Evolutionary conservation across 352 stramenopile species (phyloP).

Genomic region (Globisporangium apiculatum): DNA sequence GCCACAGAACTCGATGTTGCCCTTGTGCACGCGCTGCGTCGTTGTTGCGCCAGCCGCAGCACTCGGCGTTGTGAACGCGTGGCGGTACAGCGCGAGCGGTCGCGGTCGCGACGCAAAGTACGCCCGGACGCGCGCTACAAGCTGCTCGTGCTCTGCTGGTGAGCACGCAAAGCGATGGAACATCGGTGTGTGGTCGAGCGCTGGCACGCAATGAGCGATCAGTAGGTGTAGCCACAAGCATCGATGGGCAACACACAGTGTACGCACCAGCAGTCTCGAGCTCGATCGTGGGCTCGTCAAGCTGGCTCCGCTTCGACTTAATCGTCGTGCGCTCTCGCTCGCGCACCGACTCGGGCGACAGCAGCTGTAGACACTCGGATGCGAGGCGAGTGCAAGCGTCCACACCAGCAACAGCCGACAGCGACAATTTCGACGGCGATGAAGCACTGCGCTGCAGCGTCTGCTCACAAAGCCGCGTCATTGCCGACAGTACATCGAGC

Average conservation of each 20-base stretch:
- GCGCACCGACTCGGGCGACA: background rate
- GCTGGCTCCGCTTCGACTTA: background rate
- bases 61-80: constrained; percentile 28
- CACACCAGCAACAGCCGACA: background rate
- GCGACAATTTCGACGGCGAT: too few species aligned
- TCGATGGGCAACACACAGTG: too few species aligned
- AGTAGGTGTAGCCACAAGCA: too few species aligned
- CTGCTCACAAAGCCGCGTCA: constrained; percentile 4
- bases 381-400: background rate
- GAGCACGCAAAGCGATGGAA: constrained; percentile 23
- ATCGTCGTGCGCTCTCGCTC: background rate
- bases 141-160: constrained; percentile 6
- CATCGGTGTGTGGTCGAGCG: constrained; percentile 15
- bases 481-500: background rate
- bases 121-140: constrained; percentile 9
- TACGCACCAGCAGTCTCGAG: background rate
- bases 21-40: constrained; percentile 25
- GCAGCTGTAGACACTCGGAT: constrained; percentile 1
- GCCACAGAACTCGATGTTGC: constrained; percentile 49
- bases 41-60: background rate
- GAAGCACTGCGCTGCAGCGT: background rate
- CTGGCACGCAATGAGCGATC: background rate
- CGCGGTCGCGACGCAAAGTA: constrained; percentile 33
- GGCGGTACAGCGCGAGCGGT: constrained; percentile 36
- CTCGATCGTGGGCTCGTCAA: background rate